Conservation (phyloP, 306 rosid species). For the Alnus glutinosa region DNA sequence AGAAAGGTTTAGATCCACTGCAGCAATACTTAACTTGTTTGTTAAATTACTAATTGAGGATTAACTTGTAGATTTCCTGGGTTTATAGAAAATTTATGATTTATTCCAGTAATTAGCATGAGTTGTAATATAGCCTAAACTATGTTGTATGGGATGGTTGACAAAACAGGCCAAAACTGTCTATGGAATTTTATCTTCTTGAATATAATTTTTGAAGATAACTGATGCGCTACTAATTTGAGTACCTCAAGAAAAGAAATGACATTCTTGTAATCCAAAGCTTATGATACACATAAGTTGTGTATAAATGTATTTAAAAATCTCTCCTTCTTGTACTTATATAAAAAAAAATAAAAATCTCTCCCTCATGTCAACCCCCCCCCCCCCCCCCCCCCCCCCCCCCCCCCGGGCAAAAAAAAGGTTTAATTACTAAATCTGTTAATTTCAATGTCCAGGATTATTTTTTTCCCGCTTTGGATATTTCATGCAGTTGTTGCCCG, state of each 20-base stretch:
- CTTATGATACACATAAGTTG: not conserved
- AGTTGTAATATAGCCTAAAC: not conserved
- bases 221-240: not conserved
- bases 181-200: not conserved
- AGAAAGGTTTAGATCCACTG: not conserved
- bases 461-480: conserved; percentile 89
- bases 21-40: not conserved
- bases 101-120: not conserved
- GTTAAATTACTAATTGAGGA: not conserved
- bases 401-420: not conserved
- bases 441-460: conserved; percentile 53
- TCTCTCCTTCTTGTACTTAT: not conserved
- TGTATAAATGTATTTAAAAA: not conserved
- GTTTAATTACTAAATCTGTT: conserved; percentile 22
- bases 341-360: not conserved
- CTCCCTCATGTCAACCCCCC: not conserved
- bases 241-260: not conserved
- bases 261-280: not conserved
- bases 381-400: not conserved
- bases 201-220: not conserved
- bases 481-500: conserved; percentile 93
- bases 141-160: not conserved
- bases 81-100: not conserved
- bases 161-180: not conserved
- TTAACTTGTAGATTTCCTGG: not conserved